phyloP scores from a whole-genome alignment of 2,329 filamentous ascomycete genomes.

The Fonsecaea pugnacius region DNA sequence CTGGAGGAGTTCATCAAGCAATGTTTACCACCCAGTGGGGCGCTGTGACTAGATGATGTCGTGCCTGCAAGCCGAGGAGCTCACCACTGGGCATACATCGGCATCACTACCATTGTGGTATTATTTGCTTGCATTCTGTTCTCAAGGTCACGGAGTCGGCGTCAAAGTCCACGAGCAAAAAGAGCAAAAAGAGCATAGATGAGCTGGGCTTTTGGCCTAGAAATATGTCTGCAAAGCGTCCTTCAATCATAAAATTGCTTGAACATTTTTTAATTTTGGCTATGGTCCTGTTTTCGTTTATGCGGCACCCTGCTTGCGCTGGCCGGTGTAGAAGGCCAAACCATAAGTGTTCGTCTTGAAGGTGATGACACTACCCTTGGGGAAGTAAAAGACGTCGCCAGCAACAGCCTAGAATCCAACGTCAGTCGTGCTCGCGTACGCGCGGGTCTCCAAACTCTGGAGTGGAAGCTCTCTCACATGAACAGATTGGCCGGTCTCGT shows the following conservation, averaged over 20 bases:
- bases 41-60: conserved; percentile 26
- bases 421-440: background rate
- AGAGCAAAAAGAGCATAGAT: conserved; percentile 23
- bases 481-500: conserved; percentile 60
- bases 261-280: conserved; percentile 2
- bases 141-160: conserved; percentile 19
- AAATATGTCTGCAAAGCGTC: background rate
- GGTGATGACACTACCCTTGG: conserved; percentile 68
- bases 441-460: background rate
- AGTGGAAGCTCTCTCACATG: conserved; percentile 23
- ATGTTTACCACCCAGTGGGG: conserved; percentile 31
- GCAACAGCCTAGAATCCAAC: conserved; percentile 52
- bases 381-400: conserved; percentile 72
- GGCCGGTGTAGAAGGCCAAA: conserved; percentile 60
- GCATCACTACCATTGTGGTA: conserved; percentile 15
- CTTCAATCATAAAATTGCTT: background rate
- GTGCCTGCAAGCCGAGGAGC: background rate
- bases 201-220: background rate
- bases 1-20: conserved; percentile 68
- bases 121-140: conserved; percentile 14
- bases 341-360: conserved; percentile 68
- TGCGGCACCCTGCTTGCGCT: conserved; percentile 40
- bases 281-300: conserved; percentile 21
- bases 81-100: conserved; percentile 1
- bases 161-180: conserved; percentile 10